phyloP scores from a whole-genome alignment of 192 early-diverging fungal species.

The Mortierella claussenii region DNA sequence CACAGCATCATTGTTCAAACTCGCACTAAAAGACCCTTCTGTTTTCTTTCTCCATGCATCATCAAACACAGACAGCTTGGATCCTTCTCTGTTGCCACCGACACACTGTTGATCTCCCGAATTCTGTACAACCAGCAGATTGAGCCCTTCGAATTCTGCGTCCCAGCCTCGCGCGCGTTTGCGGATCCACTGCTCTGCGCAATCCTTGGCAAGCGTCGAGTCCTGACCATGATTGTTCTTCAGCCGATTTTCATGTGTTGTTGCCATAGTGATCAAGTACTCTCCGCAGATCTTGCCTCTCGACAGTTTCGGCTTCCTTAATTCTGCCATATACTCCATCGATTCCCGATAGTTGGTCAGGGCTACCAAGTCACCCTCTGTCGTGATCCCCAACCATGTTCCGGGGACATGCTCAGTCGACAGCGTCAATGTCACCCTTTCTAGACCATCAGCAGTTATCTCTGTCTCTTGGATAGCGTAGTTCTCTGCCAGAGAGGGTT shows the following conservation, averaged over 20 bases:
- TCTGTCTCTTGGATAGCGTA: conserved; percentile 25
- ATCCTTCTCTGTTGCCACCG: conserved; percentile 53
- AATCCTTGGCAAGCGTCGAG: background rate
- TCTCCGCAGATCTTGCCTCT: conserved; percentile 55
- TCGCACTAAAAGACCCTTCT: background rate
- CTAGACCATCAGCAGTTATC: background rate
- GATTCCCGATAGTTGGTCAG: conserved; percentile 61
- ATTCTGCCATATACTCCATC: conserved; percentile 6
- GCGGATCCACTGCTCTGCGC: conserved; percentile 31
- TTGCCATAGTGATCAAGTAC: conserved; percentile 46
- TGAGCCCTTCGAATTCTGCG: conserved; percentile 57
- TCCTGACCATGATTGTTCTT: background rate
- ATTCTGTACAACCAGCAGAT: conserved; percentile 51
- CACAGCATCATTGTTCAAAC: background rate
- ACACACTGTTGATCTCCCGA: conserved; percentile 27
- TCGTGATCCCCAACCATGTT: conserved; percentile 62
- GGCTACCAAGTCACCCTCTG: conserved; percentile 55
- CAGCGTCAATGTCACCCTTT: conserved; percentile 3
- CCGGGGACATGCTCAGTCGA: conserved; percentile 43
- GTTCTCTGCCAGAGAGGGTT: conserved; percentile 19
- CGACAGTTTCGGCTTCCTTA: conserved; percentile 18
- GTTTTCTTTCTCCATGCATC: background rate
- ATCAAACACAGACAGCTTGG: conserved; percentile 13
- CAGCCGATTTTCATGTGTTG: conserved; percentile 29
- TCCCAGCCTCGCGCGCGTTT: conserved; percentile 23